Evolutionary conservation across 805 yeast genomes (phyloP), one percentile per base, ranked within the genome.

Genomic region (Yarrowia alimentaria): DNA sequence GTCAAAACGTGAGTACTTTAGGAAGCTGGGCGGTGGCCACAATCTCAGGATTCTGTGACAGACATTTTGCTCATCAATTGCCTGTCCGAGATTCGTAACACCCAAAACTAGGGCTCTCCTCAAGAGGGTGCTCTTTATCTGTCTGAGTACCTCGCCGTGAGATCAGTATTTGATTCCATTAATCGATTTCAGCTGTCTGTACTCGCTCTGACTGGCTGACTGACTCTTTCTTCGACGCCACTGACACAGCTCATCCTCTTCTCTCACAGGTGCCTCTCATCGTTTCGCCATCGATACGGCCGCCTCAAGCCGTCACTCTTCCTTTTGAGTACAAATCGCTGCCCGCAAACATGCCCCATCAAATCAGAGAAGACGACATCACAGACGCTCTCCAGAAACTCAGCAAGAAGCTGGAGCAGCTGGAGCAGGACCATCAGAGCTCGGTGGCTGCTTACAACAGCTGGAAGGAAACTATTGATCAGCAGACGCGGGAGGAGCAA

Each of bases 231-330:
- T n/a, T n/a, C n/a, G n/a, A n/a, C n/a, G n/a, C n/a, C n/a, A n/a
- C 45, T 40, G 28, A 40, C 47, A 1, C 25, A 40, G 47, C 47
- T 12, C 79, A 78, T 55, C 70, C 76, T 0, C 54, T 74, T 11
- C 66, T 79, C 5, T 67, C 73, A 26, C 79, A 78, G 54, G 73
- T 80, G 0, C 84, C 85, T 0, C 68, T 80, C 30, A 72, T 77
- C 12, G 67, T 74, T 29, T 77, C 79, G 52, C 83, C 80, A 3
- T 65, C 66, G 19, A 71, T 65, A 55, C 73, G 70, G 51, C 77
- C 80, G 1, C 83, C 85, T 13, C 75, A 71, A 53, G 75, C 83
- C 0, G 71, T 79, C 11, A 72, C 78, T 6, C 66, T 80, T 28
- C 77, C 80, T 28, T 63, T 71, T 24, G 73, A 73, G 55, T 80